phyloP scores from a whole-genome alignment of 306 rosid genomes.

The Datisca glomerata region DNA sequence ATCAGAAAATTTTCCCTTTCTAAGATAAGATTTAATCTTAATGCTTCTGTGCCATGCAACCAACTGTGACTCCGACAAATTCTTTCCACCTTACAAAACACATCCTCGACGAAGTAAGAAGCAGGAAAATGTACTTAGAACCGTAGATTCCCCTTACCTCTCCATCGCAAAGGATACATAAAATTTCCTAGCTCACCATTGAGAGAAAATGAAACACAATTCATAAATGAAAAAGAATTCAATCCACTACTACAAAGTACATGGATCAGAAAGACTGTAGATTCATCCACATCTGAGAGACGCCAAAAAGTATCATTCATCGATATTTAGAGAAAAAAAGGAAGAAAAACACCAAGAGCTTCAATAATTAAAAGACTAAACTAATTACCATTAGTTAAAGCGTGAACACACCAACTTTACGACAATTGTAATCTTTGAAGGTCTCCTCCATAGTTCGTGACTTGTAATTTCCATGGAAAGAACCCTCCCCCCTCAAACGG shows the following conservation, averaged over 20 bases:
- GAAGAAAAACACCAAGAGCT: background rate
- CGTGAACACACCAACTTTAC: conserved; percentile 78
- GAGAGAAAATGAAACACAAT: conserved; percentile 1
- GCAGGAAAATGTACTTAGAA: no score
- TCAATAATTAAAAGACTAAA: no score
- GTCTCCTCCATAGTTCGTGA: conserved; percentile 88
- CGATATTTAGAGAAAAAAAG: background rate
- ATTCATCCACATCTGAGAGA: conserved; percentile 80
- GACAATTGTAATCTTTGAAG: conserved; percentile 73
- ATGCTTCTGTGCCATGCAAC: background rate
- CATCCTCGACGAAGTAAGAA: background rate
- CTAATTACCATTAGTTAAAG: conserved; percentile 62
- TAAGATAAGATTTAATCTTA: no score
- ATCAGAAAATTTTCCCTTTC: no score
- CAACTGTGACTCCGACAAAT: background rate
- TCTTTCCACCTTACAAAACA: background rate
- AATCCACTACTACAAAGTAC: no score
- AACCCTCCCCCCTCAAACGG: conserved; percentile 26
- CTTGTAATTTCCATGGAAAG: conserved; percentile 61
- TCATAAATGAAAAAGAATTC: no score
- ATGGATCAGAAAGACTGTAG: conserved; percentile 85
- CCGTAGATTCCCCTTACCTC: no score
- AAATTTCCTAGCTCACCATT: no score
- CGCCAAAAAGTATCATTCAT: conserved; percentile 9
- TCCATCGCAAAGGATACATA: no score